These are phyloP conservation scores for Cercophora sp. DNA, from an alignment of 495 filamentous ascomycete species.

Conservation along the genomic window DNA sequence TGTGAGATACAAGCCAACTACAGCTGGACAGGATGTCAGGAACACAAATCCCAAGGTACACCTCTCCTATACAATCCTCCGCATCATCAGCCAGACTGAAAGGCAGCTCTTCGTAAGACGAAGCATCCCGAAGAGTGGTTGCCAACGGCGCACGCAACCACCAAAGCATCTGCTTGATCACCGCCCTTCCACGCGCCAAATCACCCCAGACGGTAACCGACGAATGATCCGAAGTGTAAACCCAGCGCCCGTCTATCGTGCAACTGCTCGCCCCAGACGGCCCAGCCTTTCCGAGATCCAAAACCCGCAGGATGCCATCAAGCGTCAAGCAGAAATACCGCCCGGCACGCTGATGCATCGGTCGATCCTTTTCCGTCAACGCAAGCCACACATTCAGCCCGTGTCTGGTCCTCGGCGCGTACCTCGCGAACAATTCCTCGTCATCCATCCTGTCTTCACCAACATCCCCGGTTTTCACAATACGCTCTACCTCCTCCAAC, in stretches of 20 bases:
- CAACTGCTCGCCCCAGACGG: neutral
- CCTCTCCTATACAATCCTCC: neutral
- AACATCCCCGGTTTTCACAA: neutral
- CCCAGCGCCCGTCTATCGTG: neutral
- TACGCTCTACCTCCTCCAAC: neutral
- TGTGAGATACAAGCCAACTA: neutral
- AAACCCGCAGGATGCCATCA: neutral
- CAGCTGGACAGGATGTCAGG: neutral
- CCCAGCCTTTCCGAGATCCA: neutral
- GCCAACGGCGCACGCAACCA: neutral
- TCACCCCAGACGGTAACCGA: neutral
- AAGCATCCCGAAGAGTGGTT: neutral
- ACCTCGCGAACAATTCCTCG: neutral
- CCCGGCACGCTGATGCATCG: neutral
- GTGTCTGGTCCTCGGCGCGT: neutral
- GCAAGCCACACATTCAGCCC: neutral
- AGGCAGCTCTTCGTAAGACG: neutral
- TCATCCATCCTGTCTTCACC: neutral
- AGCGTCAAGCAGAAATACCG: neutral
- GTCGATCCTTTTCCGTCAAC: neutral
- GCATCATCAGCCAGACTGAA: neutral
- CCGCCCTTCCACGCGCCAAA: neutral
- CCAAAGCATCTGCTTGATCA: conserved; percentile 4
- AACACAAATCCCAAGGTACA: neutral
- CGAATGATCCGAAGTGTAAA: neutral